Evolutionary conservation across 2,329 filamentous ascomycete genomes (phyloP).

Genomic region (Aspergillus sp.): DNA sequence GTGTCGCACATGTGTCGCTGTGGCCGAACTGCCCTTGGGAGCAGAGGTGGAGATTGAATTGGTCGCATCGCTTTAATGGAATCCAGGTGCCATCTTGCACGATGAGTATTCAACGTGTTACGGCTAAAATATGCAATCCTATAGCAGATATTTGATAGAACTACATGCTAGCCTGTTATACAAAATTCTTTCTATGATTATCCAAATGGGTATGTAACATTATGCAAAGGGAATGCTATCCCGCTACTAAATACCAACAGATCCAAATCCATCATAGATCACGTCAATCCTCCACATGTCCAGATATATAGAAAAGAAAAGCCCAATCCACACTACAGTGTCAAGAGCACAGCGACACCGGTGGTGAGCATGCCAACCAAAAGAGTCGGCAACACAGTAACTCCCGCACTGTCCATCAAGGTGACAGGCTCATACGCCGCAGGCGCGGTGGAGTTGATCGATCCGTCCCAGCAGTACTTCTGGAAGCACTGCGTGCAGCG

Average conservation of each 20-base stretch:
- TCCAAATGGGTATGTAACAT: too few species aligned
- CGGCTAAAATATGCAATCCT: too few species aligned
- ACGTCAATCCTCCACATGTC: neutral
- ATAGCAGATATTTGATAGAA: too few species aligned
- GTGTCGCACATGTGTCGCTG: constrained; percentile 66
- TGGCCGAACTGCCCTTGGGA: constrained; percentile 82
- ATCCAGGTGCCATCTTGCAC: too few species aligned
- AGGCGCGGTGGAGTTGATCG: constrained; percentile 38
- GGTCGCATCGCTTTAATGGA: constrained; percentile 57
- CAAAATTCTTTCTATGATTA: too few species aligned
- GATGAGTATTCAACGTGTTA: too few species aligned
- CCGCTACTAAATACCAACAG: too few species aligned
- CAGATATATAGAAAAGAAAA: neutral
- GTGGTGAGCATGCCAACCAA: neutral
- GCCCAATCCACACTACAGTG: neutral
- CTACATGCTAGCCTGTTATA: too few species aligned
- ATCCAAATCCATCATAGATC: too few species aligned
- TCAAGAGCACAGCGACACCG: constrained; percentile 1
- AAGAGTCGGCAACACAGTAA: neutral
- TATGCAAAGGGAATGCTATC: too few species aligned
- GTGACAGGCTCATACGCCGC: constrained; percentile 44
- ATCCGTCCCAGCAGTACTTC: constrained; percentile 88
- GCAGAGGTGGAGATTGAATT: constrained; percentile 87
- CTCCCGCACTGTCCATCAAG: constrained; percentile 6
- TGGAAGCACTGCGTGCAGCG: constrained; percentile 73